phyloP scores from a whole-genome alignment of 2,329 filamentous ascomycete species.

The Arthrobotrys iridis region DNA sequence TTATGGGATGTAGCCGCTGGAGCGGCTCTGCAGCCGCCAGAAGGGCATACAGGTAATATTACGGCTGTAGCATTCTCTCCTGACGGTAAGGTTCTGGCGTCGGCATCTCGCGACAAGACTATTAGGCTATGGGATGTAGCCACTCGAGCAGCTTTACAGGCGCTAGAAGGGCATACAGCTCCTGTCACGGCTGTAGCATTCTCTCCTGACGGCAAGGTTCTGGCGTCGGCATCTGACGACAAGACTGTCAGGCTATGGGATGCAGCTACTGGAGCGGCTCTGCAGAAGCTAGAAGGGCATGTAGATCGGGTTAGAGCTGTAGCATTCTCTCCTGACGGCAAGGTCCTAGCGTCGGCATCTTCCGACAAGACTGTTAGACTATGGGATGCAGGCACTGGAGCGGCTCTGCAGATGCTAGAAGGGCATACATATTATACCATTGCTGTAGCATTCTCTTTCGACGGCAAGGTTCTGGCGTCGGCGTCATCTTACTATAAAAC shows the following conservation, averaged over 20 bases:
- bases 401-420: constrained; percentile 58
- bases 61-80: constrained; percentile 78
- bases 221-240: background rate
- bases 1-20: background rate
- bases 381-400: too few relatives aligned
- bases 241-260: background rate
- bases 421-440: background rate
- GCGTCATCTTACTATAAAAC: too few relatives aligned
- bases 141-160: background rate
- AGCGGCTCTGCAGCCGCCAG: constrained; percentile 61
- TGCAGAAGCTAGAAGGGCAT: constrained; percentile 63
- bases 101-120: constrained; percentile 51
- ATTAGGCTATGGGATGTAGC: constrained; percentile 63
- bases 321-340: background rate
- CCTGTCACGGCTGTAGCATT: background rate
- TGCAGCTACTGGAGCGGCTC: constrained; percentile 67
- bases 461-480: too few relatives aligned
- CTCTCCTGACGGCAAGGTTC: background rate
- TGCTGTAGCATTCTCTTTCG: background rate
- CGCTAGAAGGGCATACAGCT: background rate
- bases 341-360: background rate
- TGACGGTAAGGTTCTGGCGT: constrained; percentile 89
- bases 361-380: background rate
- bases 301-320: background rate
- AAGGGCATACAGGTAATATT: constrained; percentile 72